Base-by-base conservation (phyloP, 257 asterid species). In the Echites panduratus region DNA sequence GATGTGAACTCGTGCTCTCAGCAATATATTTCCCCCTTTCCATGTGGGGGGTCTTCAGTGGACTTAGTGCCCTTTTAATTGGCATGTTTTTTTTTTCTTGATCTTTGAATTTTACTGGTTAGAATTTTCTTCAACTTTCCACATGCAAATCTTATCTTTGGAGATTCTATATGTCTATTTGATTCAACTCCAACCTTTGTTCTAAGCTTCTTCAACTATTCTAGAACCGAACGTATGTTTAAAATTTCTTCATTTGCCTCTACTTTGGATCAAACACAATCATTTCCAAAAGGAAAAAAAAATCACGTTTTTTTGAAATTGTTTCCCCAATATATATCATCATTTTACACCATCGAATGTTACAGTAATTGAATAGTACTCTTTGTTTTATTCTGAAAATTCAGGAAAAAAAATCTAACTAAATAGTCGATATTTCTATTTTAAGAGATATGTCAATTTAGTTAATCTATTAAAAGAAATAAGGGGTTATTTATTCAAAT, bases 131-230 rank as follows among this genome's bases (percentile, higher is more conserved):
- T n/a, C 3, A 29, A 16, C 79, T 5, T 75, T 75, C 24, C 74
- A 75, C 69, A 68, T 68, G 68, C 58, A 56, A 5, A 41, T 54
- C 72, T 32, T 38, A 49, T 73, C 56, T 40, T 53, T 43, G 22
- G 22, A 40, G 56, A 54, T 22, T 20, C 45, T 40, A 13, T 11
- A 20, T 52, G 72, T 20, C 45, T 40, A 13, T 11, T 17, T 52
- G 72, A 48, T 68, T 6, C 63, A 14, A 61, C 26, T 40, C 11
- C 3, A 53, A 53, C 66, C 20, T 70, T 53, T 13, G 45, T 41
- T 32, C 38, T 68, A 48, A 27, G n/a, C 9, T 2, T 68, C 24
- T 48, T 2, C 7, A 68, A 44, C 17, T 3, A 38, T 47, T 49
- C 9, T 58, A 26, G 11, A 76, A 66, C 70, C 67, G 70, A 70